A percentile compares a stretch with the other conserved stretches of the same genome.
phyloP scores from a whole-genome alignment of 1,284 basidiomycete genomes.

The Leccinum fuscescens region DNA sequence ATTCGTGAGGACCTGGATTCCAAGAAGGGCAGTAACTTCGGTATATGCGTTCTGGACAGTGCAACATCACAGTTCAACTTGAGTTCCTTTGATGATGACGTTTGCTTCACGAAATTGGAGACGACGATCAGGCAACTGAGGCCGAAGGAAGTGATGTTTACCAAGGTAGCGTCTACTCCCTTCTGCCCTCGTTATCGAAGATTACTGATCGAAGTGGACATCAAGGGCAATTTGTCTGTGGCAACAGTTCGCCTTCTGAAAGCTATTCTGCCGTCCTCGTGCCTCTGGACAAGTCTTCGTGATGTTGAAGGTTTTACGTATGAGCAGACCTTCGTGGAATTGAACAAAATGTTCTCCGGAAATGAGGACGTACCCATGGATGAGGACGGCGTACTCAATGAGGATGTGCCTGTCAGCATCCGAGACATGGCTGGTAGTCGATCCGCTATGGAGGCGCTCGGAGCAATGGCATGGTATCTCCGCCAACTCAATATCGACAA shows the following conservation, averaged over 20 bases:
- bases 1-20: conserved; percentile 67
- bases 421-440: conserved; percentile 65
- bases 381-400: conserved; percentile 42
- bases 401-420: conserved; percentile 72
- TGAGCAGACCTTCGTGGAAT: conserved; percentile 68
- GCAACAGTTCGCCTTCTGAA: conserved; percentile 81
- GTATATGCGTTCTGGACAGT: conserved; percentile 93
- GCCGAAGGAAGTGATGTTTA: conserved; percentile 91
- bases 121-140: conserved; percentile 91
- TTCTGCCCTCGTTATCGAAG: background rate
- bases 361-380: conserved; percentile 47
- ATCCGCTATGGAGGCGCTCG: conserved; percentile 79
- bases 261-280: conserved; percentile 71
- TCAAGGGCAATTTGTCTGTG: conserved; percentile 79
- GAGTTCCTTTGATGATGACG: conserved; percentile 88
- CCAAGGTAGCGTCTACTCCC: conserved; percentile 61
- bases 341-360: conserved; percentile 68
- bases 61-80: conserved; percentile 96
- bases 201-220: conserved; percentile 4
- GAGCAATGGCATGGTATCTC: conserved; percentile 91
- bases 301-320: conserved; percentile 79
- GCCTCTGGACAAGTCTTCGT: conserved; percentile 86
- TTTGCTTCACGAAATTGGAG: conserved; percentile 89
- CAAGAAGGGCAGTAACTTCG: conserved; percentile 65
- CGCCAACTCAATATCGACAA: conserved; percentile 92